These are phyloP conservation scores for Limnanthes douglasii DNA, from an alignment of 345 rosid genomes.

Conservation along the genomic window DNA sequence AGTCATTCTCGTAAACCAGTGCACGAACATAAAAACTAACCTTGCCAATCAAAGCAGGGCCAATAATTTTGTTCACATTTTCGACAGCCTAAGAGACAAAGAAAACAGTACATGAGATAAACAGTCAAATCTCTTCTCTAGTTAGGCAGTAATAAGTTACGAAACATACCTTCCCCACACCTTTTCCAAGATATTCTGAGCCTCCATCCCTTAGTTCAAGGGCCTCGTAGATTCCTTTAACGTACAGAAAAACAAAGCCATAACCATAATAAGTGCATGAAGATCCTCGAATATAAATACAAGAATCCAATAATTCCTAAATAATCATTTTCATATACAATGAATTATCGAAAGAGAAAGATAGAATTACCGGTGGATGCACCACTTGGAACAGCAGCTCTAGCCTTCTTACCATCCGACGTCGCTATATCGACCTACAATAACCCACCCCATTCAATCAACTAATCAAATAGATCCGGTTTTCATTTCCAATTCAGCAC, in stretches of 20 bases:
- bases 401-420: slow-evolving; percentile 33
- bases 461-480: too few species aligned
- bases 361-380: slow-evolving; percentile 79
- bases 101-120: neutral
- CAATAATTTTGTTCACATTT: slow-evolving; percentile 66
- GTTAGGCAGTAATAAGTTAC: neutral
- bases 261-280: neutral
- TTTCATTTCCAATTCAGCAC: too few species aligned
- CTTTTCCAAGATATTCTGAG: slow-evolving; percentile 91
- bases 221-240: slow-evolving; percentile 81
- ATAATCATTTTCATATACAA: neutral
- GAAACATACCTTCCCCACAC: slow-evolving; percentile 57
- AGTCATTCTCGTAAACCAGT: too few species aligned
- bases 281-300: neutral
- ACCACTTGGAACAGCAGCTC: slow-evolving; percentile 97
- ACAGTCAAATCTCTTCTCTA: neutral
- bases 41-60: slow-evolving; percentile 88
- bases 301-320: neutral
- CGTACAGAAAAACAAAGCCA: neutral
- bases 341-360: neutral
- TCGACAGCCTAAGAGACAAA: slow-evolving; percentile 71
- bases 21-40: slow-evolving; percentile 14
- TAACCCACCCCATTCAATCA: neutral
- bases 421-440: slow-evolving; percentile 49
- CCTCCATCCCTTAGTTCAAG: slow-evolving; percentile 96